Percentiles rank a stretch among this genome's conserved stretches.
These are phyloP conservation scores for Xylariaceae sp. DNA, from an alignment of 2,329 filamentous ascomycete genomes.

Conservation along the genomic window DNA sequence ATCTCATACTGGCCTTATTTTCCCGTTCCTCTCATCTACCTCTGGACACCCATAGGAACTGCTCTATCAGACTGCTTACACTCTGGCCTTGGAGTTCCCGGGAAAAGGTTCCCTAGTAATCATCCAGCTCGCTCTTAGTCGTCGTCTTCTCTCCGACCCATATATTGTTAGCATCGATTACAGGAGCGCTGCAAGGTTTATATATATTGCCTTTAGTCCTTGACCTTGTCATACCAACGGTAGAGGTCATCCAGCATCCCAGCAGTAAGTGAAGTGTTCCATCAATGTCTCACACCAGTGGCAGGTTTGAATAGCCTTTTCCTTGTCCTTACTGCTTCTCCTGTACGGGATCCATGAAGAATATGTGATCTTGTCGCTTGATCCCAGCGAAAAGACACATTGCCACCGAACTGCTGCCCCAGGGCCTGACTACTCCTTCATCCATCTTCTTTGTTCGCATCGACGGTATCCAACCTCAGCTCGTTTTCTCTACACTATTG, in stretches of 20 bases:
- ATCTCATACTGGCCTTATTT: no score
- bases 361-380: conserved; percentile 20
- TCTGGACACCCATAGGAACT: no score
- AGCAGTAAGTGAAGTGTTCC: conserved; percentile 15
- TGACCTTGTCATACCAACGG: no score
- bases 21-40: no score
- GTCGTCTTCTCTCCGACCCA: no score
- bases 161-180: no score
- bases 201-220: no score
- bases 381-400: conserved; percentile 13
- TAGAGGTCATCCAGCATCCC: conserved; percentile 7
- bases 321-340: conserved; percentile 16
- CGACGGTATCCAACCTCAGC: conserved; percentile 21
- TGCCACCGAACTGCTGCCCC: conserved; percentile 23
- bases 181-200: no score
- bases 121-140: no score
- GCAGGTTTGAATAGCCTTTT: conserved; percentile 21
- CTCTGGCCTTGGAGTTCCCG: no score
- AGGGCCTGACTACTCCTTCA: conserved; percentile 24
- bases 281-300: conserved; percentile 23
- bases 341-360: conserved; percentile 9
- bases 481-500: conserved; percentile 21
- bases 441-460: conserved; percentile 30
- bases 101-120: no score
- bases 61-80: no score